Percentiles rank a stretch among this genome's conserved stretches.
phyloP scores from a whole-genome alignment of 75 land plant species.

The Pinus tabuliformis region DNA sequence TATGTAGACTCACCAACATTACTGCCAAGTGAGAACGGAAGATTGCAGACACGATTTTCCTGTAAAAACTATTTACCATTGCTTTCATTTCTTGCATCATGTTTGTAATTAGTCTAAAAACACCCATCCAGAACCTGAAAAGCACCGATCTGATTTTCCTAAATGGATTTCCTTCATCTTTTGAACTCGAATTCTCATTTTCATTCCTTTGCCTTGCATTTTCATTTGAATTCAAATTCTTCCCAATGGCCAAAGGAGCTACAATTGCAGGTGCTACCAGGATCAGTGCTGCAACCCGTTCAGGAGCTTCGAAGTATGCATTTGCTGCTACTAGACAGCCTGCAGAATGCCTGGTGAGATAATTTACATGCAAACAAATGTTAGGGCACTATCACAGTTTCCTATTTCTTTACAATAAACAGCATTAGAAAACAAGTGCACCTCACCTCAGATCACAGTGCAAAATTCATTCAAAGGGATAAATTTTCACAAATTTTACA shows the following conservation, averaged over 20 bases:
- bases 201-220: neutral
- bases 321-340: conserved; percentile 82
- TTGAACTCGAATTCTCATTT: neutral
- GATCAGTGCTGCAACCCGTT: conserved; percentile 84
- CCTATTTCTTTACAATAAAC: neutral
- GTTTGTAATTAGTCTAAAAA: neutral
- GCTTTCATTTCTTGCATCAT: conserved; percentile 8
- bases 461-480: neutral
- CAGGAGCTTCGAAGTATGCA: conserved; percentile 90
- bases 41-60: conserved; percentile 37
- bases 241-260: conserved; percentile 44
- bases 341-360: conserved; percentile 84
- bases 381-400: neutral
- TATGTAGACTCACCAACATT: conserved; percentile 46
- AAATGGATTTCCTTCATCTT: conserved; percentile 4
- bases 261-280: conserved; percentile 89
- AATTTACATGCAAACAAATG: neutral
- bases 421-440: neutral
- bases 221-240: conserved; percentile 15
- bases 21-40: conserved; percentile 56
- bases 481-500: neutral
- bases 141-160: neutral
- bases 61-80: conserved; percentile 20
- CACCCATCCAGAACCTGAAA: neutral
- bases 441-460: neutral